phyloP scores from a whole-genome alignment of 2,329 filamentous ascomycete species.

The Talaromyces sp. region DNA sequence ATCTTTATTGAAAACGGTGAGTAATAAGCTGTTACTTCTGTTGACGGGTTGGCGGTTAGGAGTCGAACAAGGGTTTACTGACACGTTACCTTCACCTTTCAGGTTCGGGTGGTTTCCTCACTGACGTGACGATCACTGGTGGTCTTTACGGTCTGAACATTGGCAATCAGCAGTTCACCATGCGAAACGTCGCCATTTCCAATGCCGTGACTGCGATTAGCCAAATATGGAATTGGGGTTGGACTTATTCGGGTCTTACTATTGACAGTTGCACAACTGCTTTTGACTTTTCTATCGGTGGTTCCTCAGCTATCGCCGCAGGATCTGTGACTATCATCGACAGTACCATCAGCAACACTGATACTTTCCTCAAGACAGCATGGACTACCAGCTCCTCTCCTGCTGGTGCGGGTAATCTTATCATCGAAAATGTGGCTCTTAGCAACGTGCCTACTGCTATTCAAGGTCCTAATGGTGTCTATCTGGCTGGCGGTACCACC shows the following conservation, averaged over 20 bases:
- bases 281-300: slow-evolving; percentile 49
- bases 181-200: slow-evolving; percentile 54
- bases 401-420: slow-evolving; percentile 47
- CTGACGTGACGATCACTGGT: slow-evolving; percentile 58
- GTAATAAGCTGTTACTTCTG: neutral
- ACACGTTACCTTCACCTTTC: neutral
- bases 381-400: slow-evolving; percentile 41
- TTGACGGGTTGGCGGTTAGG: neutral
- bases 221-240: slow-evolving; percentile 60
- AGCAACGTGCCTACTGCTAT: slow-evolving; percentile 49
- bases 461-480: slow-evolving; percentile 35
- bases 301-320: slow-evolving; percentile 42
- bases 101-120: slow-evolving; percentile 58
- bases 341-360: slow-evolving; percentile 49
- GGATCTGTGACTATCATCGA: slow-evolving; percentile 59
- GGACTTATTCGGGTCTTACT: slow-evolving; percentile 50
- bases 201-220: slow-evolving; percentile 53
- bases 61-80: neutral
- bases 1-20: slow-evolving; percentile 58
- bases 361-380: slow-evolving; percentile 50
- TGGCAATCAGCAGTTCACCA: slow-evolving; percentile 64
- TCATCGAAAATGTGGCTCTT: slow-evolving; percentile 54
- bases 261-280: slow-evolving; percentile 54
- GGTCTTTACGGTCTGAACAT: slow-evolving; percentile 58
- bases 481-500: slow-evolving; percentile 34